These are phyloP conservation scores for Wickerhamomyces strasburgensis DNA, from an alignment of 805 yeast genomes.

Conservation along the genomic window DNA sequence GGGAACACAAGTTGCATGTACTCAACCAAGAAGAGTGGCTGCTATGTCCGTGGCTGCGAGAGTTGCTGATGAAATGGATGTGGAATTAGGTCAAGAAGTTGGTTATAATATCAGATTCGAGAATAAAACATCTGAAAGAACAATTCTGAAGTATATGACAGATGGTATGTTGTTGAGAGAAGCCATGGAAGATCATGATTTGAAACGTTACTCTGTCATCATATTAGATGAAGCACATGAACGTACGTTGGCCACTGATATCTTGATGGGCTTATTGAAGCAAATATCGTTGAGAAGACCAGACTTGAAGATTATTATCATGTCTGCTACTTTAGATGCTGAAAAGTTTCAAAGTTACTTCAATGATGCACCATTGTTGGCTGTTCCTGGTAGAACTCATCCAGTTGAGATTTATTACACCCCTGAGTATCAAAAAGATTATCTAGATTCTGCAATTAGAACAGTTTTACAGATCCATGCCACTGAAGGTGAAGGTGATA, in stretches of 20 bases:
- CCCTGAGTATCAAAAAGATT: conserved; percentile 93
- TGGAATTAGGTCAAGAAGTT: conserved; percentile 84
- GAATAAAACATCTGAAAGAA: conserved; percentile 73
- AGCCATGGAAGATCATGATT: conserved; percentile 92
- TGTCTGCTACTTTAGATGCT: conserved; percentile 98
- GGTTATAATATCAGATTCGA: conserved; percentile 96
- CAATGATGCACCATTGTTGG: conserved; percentile 85
- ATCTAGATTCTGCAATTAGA: conserved; percentile 89
- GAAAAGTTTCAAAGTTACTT: conserved; percentile 91
- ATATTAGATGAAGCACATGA: conserved; percentile 98
- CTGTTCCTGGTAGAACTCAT: conserved; percentile 97
- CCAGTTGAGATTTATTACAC: conserved; percentile 97
- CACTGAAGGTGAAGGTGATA: conserved; percentile 91
- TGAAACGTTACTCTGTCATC: conserved; percentile 78
- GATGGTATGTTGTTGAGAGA: conserved; percentile 98
- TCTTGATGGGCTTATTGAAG: conserved; percentile 89
- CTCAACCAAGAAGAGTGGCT: conserved; percentile 96
- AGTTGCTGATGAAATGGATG: conserved; percentile 98
- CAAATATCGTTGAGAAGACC: conserved; percentile 75
- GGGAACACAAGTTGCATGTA: conserved; percentile 89
- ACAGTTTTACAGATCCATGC: conserved; percentile 97
- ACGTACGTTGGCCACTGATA: conserved; percentile 94
- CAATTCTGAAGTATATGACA: conserved; percentile 92
- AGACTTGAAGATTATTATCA: conserved; percentile 85
- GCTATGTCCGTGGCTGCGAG: conserved; percentile 98